Base-by-base conservation (phyloP, 768 basidiomycete genomes). In the Russula foetens region DNA sequence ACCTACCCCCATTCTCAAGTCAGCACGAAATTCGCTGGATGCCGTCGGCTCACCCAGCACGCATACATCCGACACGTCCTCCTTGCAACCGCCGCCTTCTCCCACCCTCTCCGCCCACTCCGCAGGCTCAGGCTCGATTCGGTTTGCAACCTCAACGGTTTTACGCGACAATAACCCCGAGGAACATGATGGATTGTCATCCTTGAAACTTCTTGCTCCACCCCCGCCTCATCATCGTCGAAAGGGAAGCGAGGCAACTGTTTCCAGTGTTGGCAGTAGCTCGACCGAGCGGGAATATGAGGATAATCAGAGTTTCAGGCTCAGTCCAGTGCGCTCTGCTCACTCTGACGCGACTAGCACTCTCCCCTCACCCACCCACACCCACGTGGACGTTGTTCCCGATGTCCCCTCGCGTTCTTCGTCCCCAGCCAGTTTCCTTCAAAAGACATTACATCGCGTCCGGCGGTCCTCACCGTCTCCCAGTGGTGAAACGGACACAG, bases 91-190 rank as follows among this genome's bases (percentile, higher is more conserved):
- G 0, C 90, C 90, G 0, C 88, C 90, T 0, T 92, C 90, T 0
- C 90, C 90, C 1, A 90, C 90, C 0, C 76, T 89, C 11, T 89
- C 90, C 0, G 81, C 77, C 3, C 63, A 50, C 33, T 68, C 66
- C 17, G 78, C 76, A 17, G 87, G 86, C 3, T 82, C 76, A 17
- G 87, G 86, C 3, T 82, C 82, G 0, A 78, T 81, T 0, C 81
- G 84, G 35, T 90, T 86, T 60, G 71, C 69, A 33, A 79, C 81
- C 3, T 75, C 84, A 7, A 73, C 83, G 4, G 77, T 78, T 4
- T 69, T 92, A 49, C 82, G 90, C 39, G 81, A 85, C 45, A 91
- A 90, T 67, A 78, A 80, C 43, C 89, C 87, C 0, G 80, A 86
- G 23, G 78, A 79, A 35, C 75, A 72, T 33, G 75, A 73, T 29